phyloP scores from a whole-genome alignment of 2,329 filamentous ascomycete species.

The Aspergillus costaricaensis region DNA sequence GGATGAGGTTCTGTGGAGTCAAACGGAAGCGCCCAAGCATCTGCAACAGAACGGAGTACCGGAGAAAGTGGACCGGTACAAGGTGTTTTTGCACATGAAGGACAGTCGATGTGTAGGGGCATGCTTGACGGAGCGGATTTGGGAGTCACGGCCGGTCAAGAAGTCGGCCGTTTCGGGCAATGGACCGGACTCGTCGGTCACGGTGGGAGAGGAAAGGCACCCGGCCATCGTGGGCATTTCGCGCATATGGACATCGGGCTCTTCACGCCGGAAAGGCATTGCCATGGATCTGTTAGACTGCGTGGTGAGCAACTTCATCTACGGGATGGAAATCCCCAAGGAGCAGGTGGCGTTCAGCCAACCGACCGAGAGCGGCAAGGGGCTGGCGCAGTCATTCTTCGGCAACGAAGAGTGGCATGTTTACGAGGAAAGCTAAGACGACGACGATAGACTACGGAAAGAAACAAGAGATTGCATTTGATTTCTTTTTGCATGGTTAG shows the following conservation, averaged over 20 bases:
- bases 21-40: slow-evolving; percentile 43
- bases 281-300: slow-evolving; percentile 60
- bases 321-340: slow-evolving; percentile 57
- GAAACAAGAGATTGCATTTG: background rate
- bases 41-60: slow-evolving; percentile 34
- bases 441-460: slow-evolving; percentile 1
- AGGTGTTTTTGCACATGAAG: slow-evolving; percentile 63
- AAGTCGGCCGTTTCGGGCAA: slow-evolving; percentile 19
- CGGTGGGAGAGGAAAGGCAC: slow-evolving; percentile 45
- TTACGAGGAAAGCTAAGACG: slow-evolving; percentile 51
- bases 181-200: slow-evolving; percentile 46
- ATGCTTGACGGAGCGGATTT: slow-evolving; percentile 63
- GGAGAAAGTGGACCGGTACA: slow-evolving; percentile 54
- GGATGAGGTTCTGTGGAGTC: slow-evolving; percentile 60
- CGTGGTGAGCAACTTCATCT: slow-evolving; percentile 57
- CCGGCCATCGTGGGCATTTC: slow-evolving; percentile 63
- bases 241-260: slow-evolving; percentile 64
- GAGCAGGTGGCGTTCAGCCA: slow-evolving; percentile 64
- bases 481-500: slow-evolving; percentile 2
- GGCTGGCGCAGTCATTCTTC: slow-evolving; percentile 61
- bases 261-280: slow-evolving; percentile 58
- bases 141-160: slow-evolving; percentile 56
- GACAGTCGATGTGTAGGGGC: slow-evolving; percentile 64
- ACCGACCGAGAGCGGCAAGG: slow-evolving; percentile 63
- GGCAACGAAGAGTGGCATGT: slow-evolving; percentile 61